A percentile compares a stretch with the other conserved stretches of the same genome.
These are phyloP conservation scores for Penicillium rolfsii DNA, from an alignment of 2,329 filamentous ascomycete species.

Conservation along the genomic window DNA sequence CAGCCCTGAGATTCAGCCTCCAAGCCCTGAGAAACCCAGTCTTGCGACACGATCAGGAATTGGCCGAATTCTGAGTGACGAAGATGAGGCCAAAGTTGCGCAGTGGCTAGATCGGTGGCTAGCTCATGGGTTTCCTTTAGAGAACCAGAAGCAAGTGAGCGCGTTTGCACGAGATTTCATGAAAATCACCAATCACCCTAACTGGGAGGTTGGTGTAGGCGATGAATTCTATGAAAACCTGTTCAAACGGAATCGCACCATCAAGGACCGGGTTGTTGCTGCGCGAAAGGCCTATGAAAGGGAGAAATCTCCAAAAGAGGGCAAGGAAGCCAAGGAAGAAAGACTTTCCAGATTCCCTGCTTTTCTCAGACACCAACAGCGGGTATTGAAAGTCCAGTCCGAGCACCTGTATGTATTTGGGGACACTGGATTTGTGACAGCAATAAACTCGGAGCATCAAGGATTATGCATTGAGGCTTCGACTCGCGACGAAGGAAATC, in stretches of 20 bases:
- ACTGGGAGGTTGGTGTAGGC: background rate
- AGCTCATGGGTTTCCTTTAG: background rate
- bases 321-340: background rate
- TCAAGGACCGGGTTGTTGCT: background rate
- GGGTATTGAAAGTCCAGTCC: background rate
- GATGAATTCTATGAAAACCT: background rate
- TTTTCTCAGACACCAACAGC: background rate
- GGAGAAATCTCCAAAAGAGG: background rate
- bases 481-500: background rate
- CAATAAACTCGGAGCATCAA: background rate
- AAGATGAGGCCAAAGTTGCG: background rate
- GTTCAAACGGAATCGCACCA: background rate
- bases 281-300: background rate
- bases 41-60: background rate
- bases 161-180: background rate
- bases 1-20: background rate
- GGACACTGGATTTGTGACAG: background rate
- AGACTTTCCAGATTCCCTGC: background rate
- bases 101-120: background rate
- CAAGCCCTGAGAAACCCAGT: background rate
- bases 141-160: conserved; percentile 1
- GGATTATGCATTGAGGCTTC: background rate
- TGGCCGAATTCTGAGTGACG: conserved; percentile 1
- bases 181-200: background rate
- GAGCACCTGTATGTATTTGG: background rate